Percentiles rank a stretch among this genome's conserved stretches.
phyloP scores from a whole-genome alignment of 164 flowering plant species.

The Aristolochia californica region DNA sequence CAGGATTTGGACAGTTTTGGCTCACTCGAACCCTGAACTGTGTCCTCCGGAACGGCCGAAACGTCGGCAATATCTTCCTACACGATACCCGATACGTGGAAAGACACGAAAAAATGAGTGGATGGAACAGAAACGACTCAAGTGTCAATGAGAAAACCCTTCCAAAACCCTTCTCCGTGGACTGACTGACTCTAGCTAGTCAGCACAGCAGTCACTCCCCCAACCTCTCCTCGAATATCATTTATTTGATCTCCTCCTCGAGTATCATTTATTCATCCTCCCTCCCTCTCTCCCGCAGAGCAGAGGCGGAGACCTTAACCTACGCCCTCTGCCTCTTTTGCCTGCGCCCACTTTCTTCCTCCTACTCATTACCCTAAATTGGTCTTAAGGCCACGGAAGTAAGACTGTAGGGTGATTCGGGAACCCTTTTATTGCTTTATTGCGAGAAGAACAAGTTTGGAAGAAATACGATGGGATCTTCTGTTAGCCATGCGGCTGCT shows the following conservation, averaged over 20 bases:
- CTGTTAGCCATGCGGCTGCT: constrained; percentile 11
- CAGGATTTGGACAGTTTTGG: too few relatives aligned
- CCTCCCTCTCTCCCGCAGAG: neutral
- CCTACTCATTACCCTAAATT: neutral
- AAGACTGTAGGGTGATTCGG: too few relatives aligned
- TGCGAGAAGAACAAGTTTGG: neutral
- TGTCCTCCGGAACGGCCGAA: too few relatives aligned
- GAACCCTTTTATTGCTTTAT: neutral
- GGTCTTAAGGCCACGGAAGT: neutral
- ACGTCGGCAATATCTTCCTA: too few relatives aligned
- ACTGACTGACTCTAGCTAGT: neutral
- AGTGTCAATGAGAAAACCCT: constrained; percentile 2
- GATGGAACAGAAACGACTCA: too few relatives aligned
- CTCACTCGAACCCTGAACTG: too few relatives aligned
- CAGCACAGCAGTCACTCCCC: neutral
- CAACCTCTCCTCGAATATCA: neutral
- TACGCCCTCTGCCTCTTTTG: neutral
- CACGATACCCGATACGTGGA: too few relatives aligned
- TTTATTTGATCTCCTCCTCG: neutral
- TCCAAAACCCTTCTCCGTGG: neutral
- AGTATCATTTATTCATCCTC: neutral
- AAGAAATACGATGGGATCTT: constrained; percentile 4
- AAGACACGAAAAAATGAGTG: too few relatives aligned
- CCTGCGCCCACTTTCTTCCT: neutral
- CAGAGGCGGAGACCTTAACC: constrained; percentile 1